Percentiles rank a stretch among this genome's conserved stretches.
Conservation (phyloP, 2,329 filamentous ascomycete genomes). For the Colletotrichum caudatum region DNA sequence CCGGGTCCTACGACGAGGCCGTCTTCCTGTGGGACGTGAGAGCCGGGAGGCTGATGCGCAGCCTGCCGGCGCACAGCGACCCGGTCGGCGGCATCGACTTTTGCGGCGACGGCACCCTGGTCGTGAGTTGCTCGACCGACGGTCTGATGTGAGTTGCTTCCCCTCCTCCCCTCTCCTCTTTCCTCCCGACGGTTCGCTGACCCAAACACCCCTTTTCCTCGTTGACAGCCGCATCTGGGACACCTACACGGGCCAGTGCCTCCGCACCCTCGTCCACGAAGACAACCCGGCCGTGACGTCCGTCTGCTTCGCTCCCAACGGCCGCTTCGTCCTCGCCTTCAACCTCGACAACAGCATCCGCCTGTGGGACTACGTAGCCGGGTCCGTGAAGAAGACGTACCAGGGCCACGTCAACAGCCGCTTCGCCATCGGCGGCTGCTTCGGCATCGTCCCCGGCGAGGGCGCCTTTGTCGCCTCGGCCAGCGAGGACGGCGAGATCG, state of each 20-base stretch:
- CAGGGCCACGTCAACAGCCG: conserved; percentile 89
- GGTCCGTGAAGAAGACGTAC: conserved; percentile 95
- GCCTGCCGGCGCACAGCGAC: conserved; percentile 92
- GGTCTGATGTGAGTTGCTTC: conserved; percentile 77
- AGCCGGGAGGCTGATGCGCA: conserved; percentile 87
- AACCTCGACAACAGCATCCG: conserved; percentile 91
- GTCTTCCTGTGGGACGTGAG: conserved; percentile 97
- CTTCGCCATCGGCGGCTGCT: conserved; percentile 87
- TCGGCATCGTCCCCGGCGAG: conserved; percentile 67
- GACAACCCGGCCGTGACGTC: conserved; percentile 91
- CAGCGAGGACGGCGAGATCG: conserved; percentile 86
- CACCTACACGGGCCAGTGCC: conserved; percentile 91
- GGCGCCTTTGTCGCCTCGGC: conserved; percentile 79
- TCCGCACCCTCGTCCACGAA: conserved; percentile 95
- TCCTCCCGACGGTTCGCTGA: conserved; percentile 25
- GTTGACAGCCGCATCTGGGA: conserved; percentile 85
- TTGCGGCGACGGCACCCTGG: conserved; percentile 88
- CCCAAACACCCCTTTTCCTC: neutral
- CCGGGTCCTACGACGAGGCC: conserved; percentile 95
- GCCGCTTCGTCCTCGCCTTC: conserved; percentile 90
- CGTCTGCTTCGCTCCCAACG: conserved; percentile 94
- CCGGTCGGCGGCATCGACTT: conserved; percentile 96
- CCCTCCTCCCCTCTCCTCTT: neutral
- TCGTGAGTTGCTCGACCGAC: conserved; percentile 91
- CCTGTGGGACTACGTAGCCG: conserved; percentile 94